Base-by-base conservation (phyloP, 495 filamentous ascomycete genomes). In the Bryoglossum gracile region DNA sequence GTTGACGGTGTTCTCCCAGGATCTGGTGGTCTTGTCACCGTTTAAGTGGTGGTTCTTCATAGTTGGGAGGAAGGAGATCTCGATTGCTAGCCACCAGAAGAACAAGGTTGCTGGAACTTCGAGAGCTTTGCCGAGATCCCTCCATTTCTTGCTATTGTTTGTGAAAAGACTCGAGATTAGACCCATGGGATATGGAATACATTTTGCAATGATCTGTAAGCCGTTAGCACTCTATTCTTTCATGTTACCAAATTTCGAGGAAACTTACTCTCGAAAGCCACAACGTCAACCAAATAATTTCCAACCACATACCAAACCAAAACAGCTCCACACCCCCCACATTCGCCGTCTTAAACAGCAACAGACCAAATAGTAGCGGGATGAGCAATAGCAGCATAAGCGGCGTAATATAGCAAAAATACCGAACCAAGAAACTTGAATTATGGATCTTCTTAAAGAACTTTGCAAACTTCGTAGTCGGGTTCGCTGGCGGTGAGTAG, bases 241-340 rank as follows among this genome's bases (percentile, higher is more conserved):
- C 5, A 5, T 13, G 26, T 13, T 30, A 30, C 5, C 13, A 30
- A 30, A 30, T 30, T 5, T 6, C 6, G 26, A 6, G 26, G 26
- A 30, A 14, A 70, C 70, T 57, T 68, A 81, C 79, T 53, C 83
- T 68, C 46, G 83, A 83, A 21, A 80, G 84, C 92, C 92, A 97
- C 0, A 96, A 70, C 2, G 88, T 87, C 34, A 94, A 68, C 91
- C 91, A 97, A 35, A 96, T 78, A 19, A 95, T 83, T 62, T 94
- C 86, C 38, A 97, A 72, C 91, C 91, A 97, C 39, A 96, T 86
- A 35, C 85, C 82, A 53, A 97, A 96, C 91, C 91, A 97, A 41
- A 88, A 68, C 47, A 96, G 61, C 51, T 75, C 46, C 2, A 95
- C 87, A 26, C 81, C 89, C 2, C 89, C 91, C 6, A 87, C 81